Evolutionary conservation across 352 stramenopile genomes (phyloP).

Genomic region (Stephanocyclus meneghinianus): DNA sequence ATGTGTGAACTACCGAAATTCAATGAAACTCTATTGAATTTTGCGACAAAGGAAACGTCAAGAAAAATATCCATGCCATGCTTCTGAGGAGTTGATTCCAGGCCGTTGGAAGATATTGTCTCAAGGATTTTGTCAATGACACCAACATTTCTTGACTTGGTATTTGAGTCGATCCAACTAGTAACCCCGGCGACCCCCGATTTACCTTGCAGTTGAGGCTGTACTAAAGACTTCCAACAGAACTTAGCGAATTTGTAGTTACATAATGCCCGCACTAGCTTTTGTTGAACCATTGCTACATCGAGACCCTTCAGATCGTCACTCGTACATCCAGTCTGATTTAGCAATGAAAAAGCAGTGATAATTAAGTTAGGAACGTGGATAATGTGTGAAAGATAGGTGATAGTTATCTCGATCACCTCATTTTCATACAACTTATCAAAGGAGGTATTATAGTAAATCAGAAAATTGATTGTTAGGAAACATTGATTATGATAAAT

Average conservation of each 20-base stretch:
- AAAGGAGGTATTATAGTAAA: too few relatives aligned
- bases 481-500: too few relatives aligned
- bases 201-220: slow-evolving; percentile 37
- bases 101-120: neutral
- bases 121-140: slow-evolving; percentile 47
- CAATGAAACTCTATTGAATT: slow-evolving; percentile 3
- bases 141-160: slow-evolving; percentile 13
- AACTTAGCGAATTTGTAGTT: slow-evolving; percentile 75
- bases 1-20: slow-evolving; percentile 3
- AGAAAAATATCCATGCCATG: neutral
- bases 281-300: slow-evolving; percentile 51
- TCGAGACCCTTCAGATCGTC: slow-evolving; percentile 54
- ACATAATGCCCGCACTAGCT: slow-evolving; percentile 55
- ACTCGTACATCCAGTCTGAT: slow-evolving; percentile 40
- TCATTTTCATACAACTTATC: too few relatives aligned
- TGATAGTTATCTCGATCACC: too few relatives aligned
- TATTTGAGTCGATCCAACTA: slow-evolving; percentile 53
- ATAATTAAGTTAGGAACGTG: too few relatives aligned
- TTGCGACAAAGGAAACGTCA: neutral
- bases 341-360: neutral
- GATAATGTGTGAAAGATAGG: neutral
- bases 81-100: neutral
- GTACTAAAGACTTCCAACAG: slow-evolving; percentile 61
- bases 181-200: slow-evolving; percentile 10
- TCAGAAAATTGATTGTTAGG: too few relatives aligned